Evolutionary conservation across 306 rosid genomes (phyloP).

Genomic region (Mimosa pudica): DNA sequence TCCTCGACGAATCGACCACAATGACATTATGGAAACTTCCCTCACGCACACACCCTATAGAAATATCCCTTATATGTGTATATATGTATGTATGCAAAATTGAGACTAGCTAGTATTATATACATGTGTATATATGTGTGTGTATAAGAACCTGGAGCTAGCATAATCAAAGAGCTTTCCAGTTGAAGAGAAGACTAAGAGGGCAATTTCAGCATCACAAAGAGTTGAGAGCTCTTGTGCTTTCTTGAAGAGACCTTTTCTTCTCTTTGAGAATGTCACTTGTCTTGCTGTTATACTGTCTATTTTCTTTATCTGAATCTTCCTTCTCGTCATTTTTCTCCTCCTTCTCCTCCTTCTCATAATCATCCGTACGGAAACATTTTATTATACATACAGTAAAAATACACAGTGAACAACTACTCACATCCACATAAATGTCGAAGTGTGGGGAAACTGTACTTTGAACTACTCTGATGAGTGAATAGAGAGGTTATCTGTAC

Average conservation of each 20-base stretch:
- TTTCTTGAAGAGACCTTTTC: conserved; percentile 44
- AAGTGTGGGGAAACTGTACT: background rate
- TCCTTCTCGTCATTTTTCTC: conserved; percentile 39
- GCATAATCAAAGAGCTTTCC: conserved; percentile 47
- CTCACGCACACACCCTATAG: background rate
- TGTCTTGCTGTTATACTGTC: conserved; percentile 43
- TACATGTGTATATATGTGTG: background rate
- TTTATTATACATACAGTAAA: background rate
- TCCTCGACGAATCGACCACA: background rate
- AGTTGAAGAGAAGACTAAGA: conserved; percentile 40
- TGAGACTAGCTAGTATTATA: background rate
- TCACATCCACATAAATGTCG: background rate
- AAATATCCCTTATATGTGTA: background rate
- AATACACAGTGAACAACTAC: background rate
- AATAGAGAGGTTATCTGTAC: background rate
- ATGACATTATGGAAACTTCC: background rate
- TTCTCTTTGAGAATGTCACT: conserved; percentile 46
- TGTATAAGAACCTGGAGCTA: conserved; percentile 39
- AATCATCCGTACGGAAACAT: background rate
- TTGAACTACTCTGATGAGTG: background rate
- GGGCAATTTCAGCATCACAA: conserved; percentile 46
- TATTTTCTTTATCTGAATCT: conserved; percentile 42
- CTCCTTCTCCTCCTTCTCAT: background rate
- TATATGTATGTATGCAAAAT: background rate
- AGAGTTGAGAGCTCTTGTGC: conserved; percentile 45